Evolutionary conservation across 139 green algal species (phyloP).

Genomic region (Haematococcus sp.): DNA sequence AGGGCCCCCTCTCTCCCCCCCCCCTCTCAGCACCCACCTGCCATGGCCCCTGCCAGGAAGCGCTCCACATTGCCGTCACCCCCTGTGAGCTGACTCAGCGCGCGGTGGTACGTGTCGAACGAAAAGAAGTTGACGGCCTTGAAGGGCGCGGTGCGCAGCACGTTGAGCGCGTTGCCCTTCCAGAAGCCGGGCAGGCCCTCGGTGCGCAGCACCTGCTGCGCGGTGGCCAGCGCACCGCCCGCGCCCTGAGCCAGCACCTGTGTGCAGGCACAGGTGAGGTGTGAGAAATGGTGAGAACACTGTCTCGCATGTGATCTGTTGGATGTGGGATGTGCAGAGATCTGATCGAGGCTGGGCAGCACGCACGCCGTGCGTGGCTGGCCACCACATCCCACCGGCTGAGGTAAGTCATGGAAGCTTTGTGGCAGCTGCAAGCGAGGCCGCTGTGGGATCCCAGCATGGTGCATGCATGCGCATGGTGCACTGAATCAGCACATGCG

Average conservation of each 20-base stretch:
- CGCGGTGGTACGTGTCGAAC: slow-evolving; percentile 67
- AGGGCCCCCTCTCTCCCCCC: background rate
- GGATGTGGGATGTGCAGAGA: too few species aligned
- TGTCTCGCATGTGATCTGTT: background rate
- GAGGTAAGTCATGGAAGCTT: too few species aligned
- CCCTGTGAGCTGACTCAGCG: slow-evolving; percentile 23
- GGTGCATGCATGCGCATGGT: too few species aligned
- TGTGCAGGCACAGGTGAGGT: too few species aligned
- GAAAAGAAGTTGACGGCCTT: slow-evolving; percentile 82
- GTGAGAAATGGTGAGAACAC: too few species aligned
- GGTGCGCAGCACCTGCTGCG: slow-evolving; percentile 30
- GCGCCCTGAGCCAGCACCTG: background rate
- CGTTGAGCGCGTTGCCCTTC: slow-evolving; percentile 74
- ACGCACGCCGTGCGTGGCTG: too few species aligned
- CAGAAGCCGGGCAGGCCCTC: slow-evolving; percentile 65
- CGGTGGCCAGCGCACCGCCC: background rate
- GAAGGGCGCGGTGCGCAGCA: slow-evolving; percentile 75
- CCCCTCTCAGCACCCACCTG: slow-evolving; percentile 24
- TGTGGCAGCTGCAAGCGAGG: too few species aligned
- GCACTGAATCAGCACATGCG: too few species aligned
- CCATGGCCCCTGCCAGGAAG: slow-evolving; percentile 47
- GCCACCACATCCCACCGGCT: too few species aligned
- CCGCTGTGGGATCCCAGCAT: too few species aligned
- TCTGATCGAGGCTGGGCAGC: too few species aligned
- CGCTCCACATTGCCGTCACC: slow-evolving; percentile 36